Evolutionary conservation across 2,329 filamentous ascomycete species (phyloP).

Genomic region (Alternaria consortialis): DNA sequence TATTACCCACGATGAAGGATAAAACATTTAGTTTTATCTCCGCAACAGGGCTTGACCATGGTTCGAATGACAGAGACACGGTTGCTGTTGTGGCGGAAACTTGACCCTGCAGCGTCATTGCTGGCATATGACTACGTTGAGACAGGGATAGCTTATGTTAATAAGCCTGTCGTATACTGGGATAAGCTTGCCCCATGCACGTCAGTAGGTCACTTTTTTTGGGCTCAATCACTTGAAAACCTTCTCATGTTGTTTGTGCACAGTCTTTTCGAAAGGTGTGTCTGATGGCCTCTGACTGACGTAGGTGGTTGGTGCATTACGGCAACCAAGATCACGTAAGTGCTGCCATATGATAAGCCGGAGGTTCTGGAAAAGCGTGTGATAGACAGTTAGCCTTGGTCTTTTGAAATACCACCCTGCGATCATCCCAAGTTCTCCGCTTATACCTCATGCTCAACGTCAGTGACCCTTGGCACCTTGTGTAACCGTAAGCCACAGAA

Average conservation of each 20-base stretch:
- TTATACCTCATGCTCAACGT: constrained; percentile 47
- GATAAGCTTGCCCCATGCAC: background rate
- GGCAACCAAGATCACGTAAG: too few species aligned
- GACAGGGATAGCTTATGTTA: background rate
- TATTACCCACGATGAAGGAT: background rate
- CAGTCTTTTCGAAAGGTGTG: too few species aligned
- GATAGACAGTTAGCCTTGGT: background rate
- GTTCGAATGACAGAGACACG: background rate
- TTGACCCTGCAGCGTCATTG: background rate
- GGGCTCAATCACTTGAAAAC: background rate
- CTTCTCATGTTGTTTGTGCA: too few species aligned
- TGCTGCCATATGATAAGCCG: too few species aligned
- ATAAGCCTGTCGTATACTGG: background rate
- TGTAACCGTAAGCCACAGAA: constrained; percentile 41
- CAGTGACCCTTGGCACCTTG: constrained; percentile 42
- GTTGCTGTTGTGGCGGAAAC: background rate
- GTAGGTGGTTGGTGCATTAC: too few species aligned
- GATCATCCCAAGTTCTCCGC: background rate
- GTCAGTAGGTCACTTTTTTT: background rate
- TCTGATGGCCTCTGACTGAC: too few species aligned
- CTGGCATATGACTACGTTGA: background rate
- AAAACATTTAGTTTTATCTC: background rate
- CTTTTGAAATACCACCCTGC: background rate
- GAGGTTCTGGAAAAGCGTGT: background rate
- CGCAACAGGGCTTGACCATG: background rate